Percentiles rank a stretch among this genome's conserved stretches.
Conservation (phyloP, 1,139 yeast genomes). For the Yamadazyma triangularis region DNA sequence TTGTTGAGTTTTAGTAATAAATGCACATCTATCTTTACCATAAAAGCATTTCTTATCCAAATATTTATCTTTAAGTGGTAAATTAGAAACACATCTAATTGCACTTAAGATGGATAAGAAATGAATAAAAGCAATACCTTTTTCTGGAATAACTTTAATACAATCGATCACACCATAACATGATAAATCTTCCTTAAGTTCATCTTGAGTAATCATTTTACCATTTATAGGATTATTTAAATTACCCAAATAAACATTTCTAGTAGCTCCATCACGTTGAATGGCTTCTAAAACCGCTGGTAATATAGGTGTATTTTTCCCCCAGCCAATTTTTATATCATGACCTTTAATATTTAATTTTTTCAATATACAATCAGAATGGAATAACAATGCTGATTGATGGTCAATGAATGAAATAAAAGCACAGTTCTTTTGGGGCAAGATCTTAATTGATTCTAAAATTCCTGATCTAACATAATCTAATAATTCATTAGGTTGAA, state of each 20-base stretch:
- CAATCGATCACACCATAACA: constrained; percentile 54
- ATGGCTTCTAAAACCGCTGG: constrained; percentile 71
- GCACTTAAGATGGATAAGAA: constrained; percentile 56
- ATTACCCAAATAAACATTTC: constrained; percentile 83
- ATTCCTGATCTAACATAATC: constrained; percentile 92
- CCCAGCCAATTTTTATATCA: constrained; percentile 67
- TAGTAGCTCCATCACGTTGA: constrained; percentile 82
- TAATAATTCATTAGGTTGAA: constrained; percentile 75
- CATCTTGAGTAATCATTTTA: constrained; percentile 53
- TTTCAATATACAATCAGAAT: constrained; percentile 57
- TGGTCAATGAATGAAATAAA: constrained; percentile 60
- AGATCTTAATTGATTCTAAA: constrained; percentile 65
- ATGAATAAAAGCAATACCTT: constrained; percentile 59
- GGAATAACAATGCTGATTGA: constrained; percentile 57
- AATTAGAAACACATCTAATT: constrained; percentile 53
- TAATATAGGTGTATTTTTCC: constrained; percentile 58
- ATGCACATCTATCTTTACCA: constrained; percentile 64
- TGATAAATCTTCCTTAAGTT: constrained; percentile 46
- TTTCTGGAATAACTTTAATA: constrained; percentile 52
- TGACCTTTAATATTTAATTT: constrained; percentile 53
- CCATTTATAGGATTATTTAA: constrained; percentile 48
- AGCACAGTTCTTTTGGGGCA: constrained; percentile 57
- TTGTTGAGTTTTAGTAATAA: constrained; percentile 89
- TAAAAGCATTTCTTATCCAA: constrained; percentile 55
- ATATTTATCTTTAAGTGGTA: constrained; percentile 52